These are phyloP conservation scores for Arthroderma sp. DNA, from an alignment of 2,329 filamentous ascomycete species.

Conservation along the genomic window DNA sequence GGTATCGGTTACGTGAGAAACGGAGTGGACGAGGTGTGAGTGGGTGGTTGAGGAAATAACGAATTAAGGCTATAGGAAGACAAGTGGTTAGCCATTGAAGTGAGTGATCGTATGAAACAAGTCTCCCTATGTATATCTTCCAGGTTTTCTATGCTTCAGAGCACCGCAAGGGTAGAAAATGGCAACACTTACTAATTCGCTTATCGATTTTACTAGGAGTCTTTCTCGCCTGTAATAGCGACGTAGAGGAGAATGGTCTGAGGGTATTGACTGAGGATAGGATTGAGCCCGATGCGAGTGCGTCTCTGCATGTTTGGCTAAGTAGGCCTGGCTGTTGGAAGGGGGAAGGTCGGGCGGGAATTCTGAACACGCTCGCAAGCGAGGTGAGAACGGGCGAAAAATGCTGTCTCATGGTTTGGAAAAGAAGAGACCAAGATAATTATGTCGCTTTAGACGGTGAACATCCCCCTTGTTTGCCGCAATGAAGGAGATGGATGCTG, in stretches of 20 bases:
- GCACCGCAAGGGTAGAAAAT: neutral
- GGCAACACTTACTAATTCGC: slow-evolving; percentile 33
- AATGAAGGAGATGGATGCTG: neutral
- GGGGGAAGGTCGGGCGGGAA: slow-evolving; percentile 27
- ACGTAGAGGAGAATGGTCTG: slow-evolving; percentile 31
- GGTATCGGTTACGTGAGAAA: slow-evolving; percentile 72
- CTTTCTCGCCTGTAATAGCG: slow-evolving; percentile 31
- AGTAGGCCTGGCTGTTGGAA: slow-evolving; percentile 20
- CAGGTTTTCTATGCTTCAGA: too few relatives aligned
- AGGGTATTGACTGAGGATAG: slow-evolving; percentile 14
- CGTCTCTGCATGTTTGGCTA: slow-evolving; percentile 7
- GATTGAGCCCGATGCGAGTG: slow-evolving; percentile 10
- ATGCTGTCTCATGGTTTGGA: slow-evolving; percentile 15
- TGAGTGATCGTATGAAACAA: slow-evolving; percentile 1
- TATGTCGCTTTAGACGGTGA: neutral
- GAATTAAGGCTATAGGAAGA: slow-evolving; percentile 44
- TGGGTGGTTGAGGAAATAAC: slow-evolving; percentile 59
- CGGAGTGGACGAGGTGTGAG: slow-evolving; percentile 64
- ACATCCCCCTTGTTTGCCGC: neutral
- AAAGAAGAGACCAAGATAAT: neutral
- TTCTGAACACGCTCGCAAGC: slow-evolving; percentile 35
- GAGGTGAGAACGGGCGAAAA: slow-evolving; percentile 32
- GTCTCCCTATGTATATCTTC: too few relatives aligned
- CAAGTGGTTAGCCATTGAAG: neutral
- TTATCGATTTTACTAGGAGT: slow-evolving; percentile 25